phyloP scores from a whole-genome alignment of 495 filamentous ascomycete genomes.

The Penicillium subrubescens region DNA sequence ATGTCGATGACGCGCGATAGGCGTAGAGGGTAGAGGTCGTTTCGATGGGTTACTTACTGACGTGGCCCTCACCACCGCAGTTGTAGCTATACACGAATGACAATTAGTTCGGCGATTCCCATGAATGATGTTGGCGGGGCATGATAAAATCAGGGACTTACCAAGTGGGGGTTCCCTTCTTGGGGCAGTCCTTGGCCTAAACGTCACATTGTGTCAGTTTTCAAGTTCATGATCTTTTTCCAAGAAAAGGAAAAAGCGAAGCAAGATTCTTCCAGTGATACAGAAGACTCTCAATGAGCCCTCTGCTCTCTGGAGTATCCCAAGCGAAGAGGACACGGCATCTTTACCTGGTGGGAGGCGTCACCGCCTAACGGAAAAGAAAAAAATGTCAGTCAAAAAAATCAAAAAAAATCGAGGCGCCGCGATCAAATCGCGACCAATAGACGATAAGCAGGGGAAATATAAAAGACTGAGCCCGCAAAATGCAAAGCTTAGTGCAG shows the following conservation, averaged over 20 bases:
- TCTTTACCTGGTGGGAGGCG: conserved; percentile 66
- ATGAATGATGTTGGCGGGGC: conserved; percentile 1
- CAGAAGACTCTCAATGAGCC: neutral
- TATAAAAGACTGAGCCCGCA: neutral
- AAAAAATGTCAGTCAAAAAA: conserved; percentile 30
- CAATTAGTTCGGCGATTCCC: conserved; percentile 27
- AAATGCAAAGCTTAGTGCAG: neutral
- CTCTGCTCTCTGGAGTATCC: conserved; percentile 1
- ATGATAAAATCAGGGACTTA: conserved; percentile 41
- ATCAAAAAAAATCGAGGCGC: conserved; percentile 10
- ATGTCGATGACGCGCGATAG: neutral
- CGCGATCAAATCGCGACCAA: neutral
- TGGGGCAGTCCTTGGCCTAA: conserved; percentile 91
- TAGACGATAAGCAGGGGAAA: neutral
- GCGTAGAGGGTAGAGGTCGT: neutral
- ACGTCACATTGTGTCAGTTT: neutral
- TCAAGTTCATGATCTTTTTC: neutral
- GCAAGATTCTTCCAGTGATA: neutral
- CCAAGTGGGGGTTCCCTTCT: conserved; percentile 90
- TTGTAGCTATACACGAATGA: conserved; percentile 60
- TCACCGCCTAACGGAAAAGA: conserved; percentile 63
- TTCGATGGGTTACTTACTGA: conserved; percentile 61
- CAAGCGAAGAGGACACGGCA: conserved; percentile 13
- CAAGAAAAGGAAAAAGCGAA: neutral
- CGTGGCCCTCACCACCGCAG: conserved; percentile 85